Conservation (phyloP, 1,284 basidiomycete species). For the Apiotrichum sp. region DNA sequence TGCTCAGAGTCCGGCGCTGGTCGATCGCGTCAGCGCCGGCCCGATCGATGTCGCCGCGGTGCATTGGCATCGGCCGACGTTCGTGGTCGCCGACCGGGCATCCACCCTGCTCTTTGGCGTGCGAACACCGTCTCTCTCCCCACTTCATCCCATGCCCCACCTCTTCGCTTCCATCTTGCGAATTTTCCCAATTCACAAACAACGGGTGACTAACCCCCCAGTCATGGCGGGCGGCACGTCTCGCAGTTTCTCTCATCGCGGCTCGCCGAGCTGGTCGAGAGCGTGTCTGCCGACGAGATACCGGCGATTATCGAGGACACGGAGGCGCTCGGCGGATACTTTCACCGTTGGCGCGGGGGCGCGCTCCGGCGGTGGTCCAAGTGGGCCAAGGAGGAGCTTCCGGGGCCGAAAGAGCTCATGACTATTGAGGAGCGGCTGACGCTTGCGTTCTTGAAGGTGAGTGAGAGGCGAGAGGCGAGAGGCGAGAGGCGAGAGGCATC, state of each 20-base stretch:
- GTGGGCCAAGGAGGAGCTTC: slow-evolving; percentile 11
- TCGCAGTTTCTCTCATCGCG: slow-evolving; percentile 71
- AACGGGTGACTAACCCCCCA: slow-evolving; percentile 30
- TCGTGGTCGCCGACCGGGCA: too few species aligned
- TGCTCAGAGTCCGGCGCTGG: too few species aligned
- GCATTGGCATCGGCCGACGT: too few species aligned
- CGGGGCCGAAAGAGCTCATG: slow-evolving; percentile 48
- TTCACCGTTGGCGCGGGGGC: slow-evolving; percentile 77
- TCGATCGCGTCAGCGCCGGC: too few species aligned
- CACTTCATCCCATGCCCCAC: slow-evolving; percentile 6
- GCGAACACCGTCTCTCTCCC: background rate
- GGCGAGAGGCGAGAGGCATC: background rate
- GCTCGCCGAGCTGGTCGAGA: slow-evolving; percentile 72
- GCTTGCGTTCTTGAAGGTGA: slow-evolving; percentile 74
- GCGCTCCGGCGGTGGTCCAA: slow-evolving; percentile 49
- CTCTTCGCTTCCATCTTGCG: background rate
- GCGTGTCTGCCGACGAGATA: slow-evolving; percentile 60
- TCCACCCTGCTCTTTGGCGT: too few species aligned
- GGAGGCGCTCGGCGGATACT: slow-evolving; percentile 68
- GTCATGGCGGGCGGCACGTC: slow-evolving; percentile 72
- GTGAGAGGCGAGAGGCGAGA: slow-evolving; percentile 18
- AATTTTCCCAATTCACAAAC: too few species aligned
- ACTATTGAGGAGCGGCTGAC: slow-evolving; percentile 78
- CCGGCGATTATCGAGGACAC: slow-evolving; percentile 70
- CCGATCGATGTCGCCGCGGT: too few species aligned